Evolutionary conservation across 2,329 filamentous ascomycete species (phyloP).

Genomic region (Beauveria sp.): DNA sequence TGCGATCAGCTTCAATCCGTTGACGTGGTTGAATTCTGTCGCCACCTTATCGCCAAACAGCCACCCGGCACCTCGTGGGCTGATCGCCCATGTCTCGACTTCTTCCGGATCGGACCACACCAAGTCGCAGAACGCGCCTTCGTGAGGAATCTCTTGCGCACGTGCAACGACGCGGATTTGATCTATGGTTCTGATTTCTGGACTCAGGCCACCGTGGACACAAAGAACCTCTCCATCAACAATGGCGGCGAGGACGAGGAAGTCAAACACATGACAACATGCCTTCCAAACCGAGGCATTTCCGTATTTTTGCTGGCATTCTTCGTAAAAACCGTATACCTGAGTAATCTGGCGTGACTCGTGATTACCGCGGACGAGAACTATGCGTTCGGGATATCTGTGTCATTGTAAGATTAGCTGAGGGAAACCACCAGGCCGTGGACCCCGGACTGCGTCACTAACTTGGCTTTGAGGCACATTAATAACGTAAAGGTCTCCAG

Average conservation of each 20-base stretch:
- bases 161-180: conserved; percentile 98
- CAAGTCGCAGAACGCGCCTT: conserved; percentile 95
- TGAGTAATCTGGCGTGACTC: conserved; percentile 97
- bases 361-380: conserved; percentile 95
- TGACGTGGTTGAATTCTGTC: conserved; percentile 95
- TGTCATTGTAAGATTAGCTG: not conserved
- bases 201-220: conserved; percentile 85
- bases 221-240: conserved; percentile 98
- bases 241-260: conserved; percentile 90
- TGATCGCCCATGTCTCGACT: conserved; percentile 91
- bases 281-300: conserved; percentile 99
- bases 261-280: conserved; percentile 99
- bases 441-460: conserved; percentile 21
- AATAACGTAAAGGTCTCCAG: conserved; percentile 96
- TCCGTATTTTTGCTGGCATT: conserved; percentile 96
- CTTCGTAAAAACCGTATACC: conserved; percentile 98
- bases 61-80: conserved; percentile 91
- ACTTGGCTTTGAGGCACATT: conserved; percentile 82
- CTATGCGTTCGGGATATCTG: conserved; percentile 90
- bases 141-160: conserved; percentile 95
- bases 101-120: conserved; percentile 99
- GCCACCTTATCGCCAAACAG: conserved; percentile 97
- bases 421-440: not conserved
- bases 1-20: conserved; percentile 89
- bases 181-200: conserved; percentile 93